phyloP scores from a whole-genome alignment of 305 asterid genomes.

The Euphrasia arctica region DNA sequence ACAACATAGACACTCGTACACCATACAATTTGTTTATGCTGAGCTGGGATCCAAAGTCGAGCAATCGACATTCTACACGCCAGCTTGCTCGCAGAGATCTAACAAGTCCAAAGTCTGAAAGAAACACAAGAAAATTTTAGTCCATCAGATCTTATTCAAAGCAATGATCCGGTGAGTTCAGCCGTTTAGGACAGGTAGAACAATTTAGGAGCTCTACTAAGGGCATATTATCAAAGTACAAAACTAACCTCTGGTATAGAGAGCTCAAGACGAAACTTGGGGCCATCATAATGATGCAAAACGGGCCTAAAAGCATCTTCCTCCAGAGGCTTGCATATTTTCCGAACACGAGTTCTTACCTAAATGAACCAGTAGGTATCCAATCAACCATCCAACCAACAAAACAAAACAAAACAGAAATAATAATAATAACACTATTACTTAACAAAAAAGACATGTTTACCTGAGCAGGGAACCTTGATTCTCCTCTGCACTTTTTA shows the following conservation, averaged over 20 bases:
- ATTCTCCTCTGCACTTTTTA: slow-evolving; percentile 92
- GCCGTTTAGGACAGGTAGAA: too few relatives aligned
- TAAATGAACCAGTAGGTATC: slow-evolving; percentile 26
- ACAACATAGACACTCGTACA: slow-evolving; percentile 32
- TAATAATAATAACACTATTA: not conserved
- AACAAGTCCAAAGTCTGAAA: slow-evolving; percentile 79
- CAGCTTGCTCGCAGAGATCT: slow-evolving; percentile 88
- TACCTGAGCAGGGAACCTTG: slow-evolving; percentile 99
- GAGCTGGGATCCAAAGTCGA: slow-evolving; percentile 17
- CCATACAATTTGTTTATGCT: slow-evolving; percentile 33
- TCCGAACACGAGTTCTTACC: slow-evolving; percentile 78
- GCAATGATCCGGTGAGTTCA: not conserved
- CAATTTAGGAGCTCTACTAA: too few relatives aligned
- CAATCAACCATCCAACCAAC: slow-evolving; percentile 14
- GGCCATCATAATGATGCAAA: slow-evolving; percentile 97
- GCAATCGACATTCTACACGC: slow-evolving; percentile 34
- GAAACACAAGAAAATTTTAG: slow-evolving; percentile 18
- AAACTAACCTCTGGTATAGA: slow-evolving; percentile 82
- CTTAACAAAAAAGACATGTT: not conserved
- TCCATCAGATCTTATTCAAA: slow-evolving; percentile 7
- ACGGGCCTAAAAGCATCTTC: slow-evolving; percentile 96
- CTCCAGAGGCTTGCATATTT: slow-evolving; percentile 78
- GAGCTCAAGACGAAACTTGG: slow-evolving; percentile 94
- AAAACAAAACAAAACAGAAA: slow-evolving; percentile 7
- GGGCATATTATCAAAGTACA: not conserved